These are phyloP conservation scores for Aspergillus amoenus DNA, from an alignment of 2,329 filamentous ascomycete genomes.

Conservation along the genomic window DNA sequence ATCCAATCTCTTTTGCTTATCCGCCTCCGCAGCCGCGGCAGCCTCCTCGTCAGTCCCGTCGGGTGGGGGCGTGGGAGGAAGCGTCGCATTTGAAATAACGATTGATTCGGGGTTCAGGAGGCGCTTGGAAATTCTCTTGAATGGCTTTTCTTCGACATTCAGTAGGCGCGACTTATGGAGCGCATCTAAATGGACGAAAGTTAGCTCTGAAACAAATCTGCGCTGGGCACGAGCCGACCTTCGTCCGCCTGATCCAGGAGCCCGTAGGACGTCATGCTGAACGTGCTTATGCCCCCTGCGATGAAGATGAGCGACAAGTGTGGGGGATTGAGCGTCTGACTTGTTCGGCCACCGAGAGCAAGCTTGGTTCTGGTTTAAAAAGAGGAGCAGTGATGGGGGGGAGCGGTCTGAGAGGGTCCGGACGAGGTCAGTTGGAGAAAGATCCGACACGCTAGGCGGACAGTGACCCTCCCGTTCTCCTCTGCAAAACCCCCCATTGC, in stretches of 20 bases:
- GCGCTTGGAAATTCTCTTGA: conserved; percentile 82
- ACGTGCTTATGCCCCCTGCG: neutral
- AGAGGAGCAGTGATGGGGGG: neutral
- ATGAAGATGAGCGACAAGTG: neutral
- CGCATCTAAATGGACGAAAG: conserved; percentile 55
- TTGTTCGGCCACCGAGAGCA: conserved; percentile 19
- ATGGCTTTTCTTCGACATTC: conserved; percentile 88
- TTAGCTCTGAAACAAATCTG: conserved; percentile 19
- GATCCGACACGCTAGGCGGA: conserved; percentile 9
- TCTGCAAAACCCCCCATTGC: conserved; percentile 2
- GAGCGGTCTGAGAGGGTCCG: conserved; percentile 16
- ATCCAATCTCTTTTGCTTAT: conserved; percentile 52
- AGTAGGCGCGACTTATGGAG: conserved; percentile 85
- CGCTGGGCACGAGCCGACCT: conserved; percentile 29
- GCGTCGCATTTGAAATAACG: conserved; percentile 55
- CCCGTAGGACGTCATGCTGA: conserved; percentile 57
- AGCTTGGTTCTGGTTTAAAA: conserved; percentile 8
- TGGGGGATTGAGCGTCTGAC: conserved; percentile 1
- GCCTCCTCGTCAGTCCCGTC: conserved; percentile 51
- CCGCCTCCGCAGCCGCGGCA: conserved; percentile 45
- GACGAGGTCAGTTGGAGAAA: neutral
- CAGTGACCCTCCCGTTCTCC: conserved; percentile 1
- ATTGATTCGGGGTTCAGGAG: conserved; percentile 69
- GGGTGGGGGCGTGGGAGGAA: conserved; percentile 66
- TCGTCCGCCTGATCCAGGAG: conserved; percentile 70